Evolutionary conservation across 2,329 filamentous ascomycete species (phyloP).

Genomic region (Paecilomyces dactylethromorphus): DNA sequence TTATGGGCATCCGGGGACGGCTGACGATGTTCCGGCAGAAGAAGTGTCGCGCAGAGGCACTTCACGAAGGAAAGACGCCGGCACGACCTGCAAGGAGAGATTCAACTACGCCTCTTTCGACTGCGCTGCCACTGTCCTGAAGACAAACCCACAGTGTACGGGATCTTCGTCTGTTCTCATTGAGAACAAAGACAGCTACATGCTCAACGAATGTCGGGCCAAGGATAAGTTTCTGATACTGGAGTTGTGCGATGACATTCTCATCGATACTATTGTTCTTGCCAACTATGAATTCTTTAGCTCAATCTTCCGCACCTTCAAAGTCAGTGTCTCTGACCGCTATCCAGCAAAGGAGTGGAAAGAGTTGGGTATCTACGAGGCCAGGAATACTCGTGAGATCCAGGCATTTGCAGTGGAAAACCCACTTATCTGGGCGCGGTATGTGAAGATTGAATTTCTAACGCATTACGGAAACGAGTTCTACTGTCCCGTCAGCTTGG

Average conservation of each 20-base stretch:
- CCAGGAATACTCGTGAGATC: constrained; percentile 84
- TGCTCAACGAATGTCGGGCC: constrained; percentile 84
- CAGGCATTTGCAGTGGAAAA: constrained; percentile 93
- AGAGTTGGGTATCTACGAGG: constrained; percentile 79
- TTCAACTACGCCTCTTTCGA: constrained; percentile 98
- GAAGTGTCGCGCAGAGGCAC: constrained; percentile 45
- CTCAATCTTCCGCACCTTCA: constrained; percentile 87
- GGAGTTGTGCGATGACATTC: constrained; percentile 78
- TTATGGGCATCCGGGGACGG: constrained; percentile 11
- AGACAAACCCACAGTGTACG: constrained; percentile 79
- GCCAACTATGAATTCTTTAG: constrained; percentile 99
- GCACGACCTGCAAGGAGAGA: constrained; percentile 93
- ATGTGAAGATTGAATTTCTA: constrained; percentile 84
- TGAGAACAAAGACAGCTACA: constrained; percentile 98
- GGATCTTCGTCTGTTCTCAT: constrained; percentile 83
- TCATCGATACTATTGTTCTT: constrained; percentile 92
- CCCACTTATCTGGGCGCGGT: constrained; percentile 91
- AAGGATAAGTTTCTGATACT: constrained; percentile 91
- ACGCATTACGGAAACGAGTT: constrained; percentile 95
- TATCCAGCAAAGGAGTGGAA: constrained; percentile 97
- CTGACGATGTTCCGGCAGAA: constrained; percentile 31
- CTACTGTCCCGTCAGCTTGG: constrained; percentile 85
- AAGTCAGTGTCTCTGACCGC: constrained; percentile 85
- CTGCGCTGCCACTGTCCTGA: constrained; percentile 86
- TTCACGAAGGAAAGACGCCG: constrained; percentile 80